These are phyloP conservation scores for Saturnispora silvae DNA, from an alignment of 805 yeast species.

Conservation along the genomic window DNA sequence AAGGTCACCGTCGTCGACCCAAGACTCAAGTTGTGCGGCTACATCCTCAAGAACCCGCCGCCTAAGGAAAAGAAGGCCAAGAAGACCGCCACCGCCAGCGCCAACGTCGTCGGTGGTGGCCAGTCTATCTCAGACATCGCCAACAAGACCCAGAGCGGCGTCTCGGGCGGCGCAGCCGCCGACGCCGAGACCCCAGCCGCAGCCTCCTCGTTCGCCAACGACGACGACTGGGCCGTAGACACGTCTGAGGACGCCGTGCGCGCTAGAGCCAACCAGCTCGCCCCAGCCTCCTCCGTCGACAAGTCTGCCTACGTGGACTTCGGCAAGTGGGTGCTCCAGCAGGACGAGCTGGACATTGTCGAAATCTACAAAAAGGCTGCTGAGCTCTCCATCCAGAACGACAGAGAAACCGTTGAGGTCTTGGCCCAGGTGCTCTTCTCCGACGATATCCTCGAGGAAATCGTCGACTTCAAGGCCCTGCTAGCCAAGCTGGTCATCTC, in stretches of 20 bases:
- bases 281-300: conserved; percentile 31
- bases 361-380: conserved; percentile 86
- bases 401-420: conserved; percentile 76
- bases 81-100: conserved; percentile 52
- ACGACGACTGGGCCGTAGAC: conserved; percentile 96
- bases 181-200: conserved; percentile 32
- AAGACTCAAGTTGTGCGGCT: conserved; percentile 78
- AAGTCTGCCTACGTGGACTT: conserved; percentile 55
- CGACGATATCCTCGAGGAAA: conserved; percentile 61
- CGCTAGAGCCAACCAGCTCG: conserved; percentile 81
- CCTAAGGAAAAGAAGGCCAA: conserved; percentile 43
- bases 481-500: conserved; percentile 64
- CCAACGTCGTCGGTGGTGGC: conserved; percentile 84
- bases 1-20: conserved; percentile 74
- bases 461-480: conserved; percentile 71
- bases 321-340: conserved; percentile 78
- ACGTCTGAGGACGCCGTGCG: conserved; percentile 93
- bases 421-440: conserved; percentile 84
- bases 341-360: conserved; percentile 55
- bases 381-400: conserved; percentile 62
- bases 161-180: neutral
- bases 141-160: conserved; percentile 21
- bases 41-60: conserved; percentile 84
- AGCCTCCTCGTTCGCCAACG: conserved; percentile 48
- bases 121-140: conserved; percentile 71